Conservation (phyloP, 306 rosid species). For the Purshia tridentata region DNA sequence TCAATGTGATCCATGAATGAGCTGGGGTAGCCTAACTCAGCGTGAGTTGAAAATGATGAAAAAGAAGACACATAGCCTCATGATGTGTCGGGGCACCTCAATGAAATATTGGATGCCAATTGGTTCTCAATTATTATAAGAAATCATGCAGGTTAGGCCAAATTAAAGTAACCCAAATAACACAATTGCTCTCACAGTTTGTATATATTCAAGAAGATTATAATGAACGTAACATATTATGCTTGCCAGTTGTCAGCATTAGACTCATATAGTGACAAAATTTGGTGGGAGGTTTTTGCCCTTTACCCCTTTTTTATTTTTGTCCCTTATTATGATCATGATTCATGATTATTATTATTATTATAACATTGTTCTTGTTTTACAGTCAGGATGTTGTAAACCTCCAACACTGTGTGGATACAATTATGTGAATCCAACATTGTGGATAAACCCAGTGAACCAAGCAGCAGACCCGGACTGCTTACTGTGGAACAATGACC, state of each 20-base stretch:
- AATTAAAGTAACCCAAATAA: slow-evolving; percentile 23
- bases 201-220: slow-evolving; percentile 33
- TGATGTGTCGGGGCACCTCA: slow-evolving; percentile 35
- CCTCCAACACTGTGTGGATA: slow-evolving; percentile 79
- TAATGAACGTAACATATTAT: slow-evolving; percentile 10
- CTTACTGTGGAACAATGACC: slow-evolving; percentile 84
- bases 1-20: slow-evolving; percentile 21
- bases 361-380: not conserved
- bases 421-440: slow-evolving; percentile 66
- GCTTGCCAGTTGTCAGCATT: slow-evolving; percentile 42
- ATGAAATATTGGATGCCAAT: not conserved
- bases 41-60: slow-evolving; percentile 12
- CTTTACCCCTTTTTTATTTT: not conserved
- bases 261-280: slow-evolving; percentile 13
- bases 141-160: slow-evolving; percentile 28
- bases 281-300: slow-evolving; percentile 21
- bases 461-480: slow-evolving; percentile 77
- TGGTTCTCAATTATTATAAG: slow-evolving; percentile 11
- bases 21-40: slow-evolving; percentile 11
- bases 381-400: slow-evolving; percentile 93
- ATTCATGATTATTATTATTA: not conserved
- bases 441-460: slow-evolving; percentile 72
- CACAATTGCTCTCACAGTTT: slow-evolving; percentile 20
- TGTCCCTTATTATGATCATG: not conserved
- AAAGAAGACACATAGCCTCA: not conserved